These are phyloP conservation scores for Alloascoidea hylecoeti DNA, from an alignment of 805 yeast genomes.

Conservation along the genomic window DNA sequence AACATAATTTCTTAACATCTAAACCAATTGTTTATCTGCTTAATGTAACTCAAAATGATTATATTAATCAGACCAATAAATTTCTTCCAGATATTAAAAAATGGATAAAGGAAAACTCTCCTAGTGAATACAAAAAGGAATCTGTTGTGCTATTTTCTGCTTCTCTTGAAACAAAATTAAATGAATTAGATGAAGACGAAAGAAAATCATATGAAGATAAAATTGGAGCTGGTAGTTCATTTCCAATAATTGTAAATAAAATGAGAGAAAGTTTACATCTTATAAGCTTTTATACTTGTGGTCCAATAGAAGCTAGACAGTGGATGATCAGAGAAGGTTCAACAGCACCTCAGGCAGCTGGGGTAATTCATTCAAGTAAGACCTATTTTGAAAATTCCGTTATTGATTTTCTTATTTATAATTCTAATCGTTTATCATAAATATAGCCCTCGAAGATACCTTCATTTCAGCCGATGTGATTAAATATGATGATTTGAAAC, in stretches of 20 bases:
- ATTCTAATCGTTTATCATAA: neutral
- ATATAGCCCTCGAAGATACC: conserved; percentile 54
- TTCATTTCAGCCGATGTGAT: conserved; percentile 68
- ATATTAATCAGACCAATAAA: conserved; percentile 34
- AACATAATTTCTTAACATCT: conserved; percentile 66
- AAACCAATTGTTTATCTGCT: conserved; percentile 76
- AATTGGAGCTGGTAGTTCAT: conserved; percentile 24
- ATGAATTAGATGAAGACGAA: conserved; percentile 26
- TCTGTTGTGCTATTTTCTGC: conserved; percentile 60
- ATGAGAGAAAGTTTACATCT: conserved; percentile 59
- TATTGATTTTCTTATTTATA: neutral
- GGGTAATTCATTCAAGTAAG: conserved; percentile 55
- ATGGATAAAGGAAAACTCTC: conserved; percentile 60
- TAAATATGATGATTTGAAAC: conserved; percentile 45
- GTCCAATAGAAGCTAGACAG: conserved; percentile 72
- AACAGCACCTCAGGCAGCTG: conserved; percentile 83
- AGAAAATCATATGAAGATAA: conserved; percentile 13
- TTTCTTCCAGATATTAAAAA: conserved; percentile 32
- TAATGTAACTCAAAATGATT: conserved; percentile 64
- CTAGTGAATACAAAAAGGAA: conserved; percentile 32
- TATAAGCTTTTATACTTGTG: conserved; percentile 81
- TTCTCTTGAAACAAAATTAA: conserved; percentile 46
- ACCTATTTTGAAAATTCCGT: no score
- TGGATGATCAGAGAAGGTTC: conserved; percentile 75
- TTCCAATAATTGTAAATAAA: conserved; percentile 46